These are phyloP conservation scores for Euclidium syriacum DNA, from an alignment of 345 rosid species.

Conservation along the genomic window DNA sequence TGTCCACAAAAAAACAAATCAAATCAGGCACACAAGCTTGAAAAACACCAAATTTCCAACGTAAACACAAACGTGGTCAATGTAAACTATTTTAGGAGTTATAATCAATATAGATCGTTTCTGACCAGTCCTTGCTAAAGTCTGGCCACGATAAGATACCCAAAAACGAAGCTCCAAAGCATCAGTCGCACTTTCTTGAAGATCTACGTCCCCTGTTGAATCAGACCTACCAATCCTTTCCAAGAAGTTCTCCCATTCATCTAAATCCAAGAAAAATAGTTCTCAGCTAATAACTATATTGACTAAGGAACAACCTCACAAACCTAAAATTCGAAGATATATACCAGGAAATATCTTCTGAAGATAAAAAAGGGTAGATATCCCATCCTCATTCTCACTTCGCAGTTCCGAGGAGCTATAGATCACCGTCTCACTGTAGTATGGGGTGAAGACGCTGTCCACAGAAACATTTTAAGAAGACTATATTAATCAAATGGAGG, in stretches of 20 bases:
- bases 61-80: neutral
- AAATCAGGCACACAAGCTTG: constrained; percentile 10
- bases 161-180: constrained; percentile 96
- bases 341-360: constrained; percentile 98
- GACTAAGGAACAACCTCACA: constrained; percentile 4
- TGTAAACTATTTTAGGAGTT: neutral
- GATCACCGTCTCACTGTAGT: constrained; percentile 98
- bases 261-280: constrained; percentile 33
- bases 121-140: constrained; percentile 94
- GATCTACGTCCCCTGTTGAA: constrained; percentile 64
- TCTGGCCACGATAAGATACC: constrained; percentile 97
- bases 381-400: constrained; percentile 96
- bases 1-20: constrained; percentile 22
- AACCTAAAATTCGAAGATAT: constrained; percentile 4
- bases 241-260: constrained; percentile 99
- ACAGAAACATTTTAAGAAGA: constrained; percentile 7
- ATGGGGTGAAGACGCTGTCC: constrained; percentile 92
- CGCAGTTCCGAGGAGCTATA: constrained; percentile 88
- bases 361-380: constrained; percentile 93
- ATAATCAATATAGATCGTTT: constrained; percentile 6
- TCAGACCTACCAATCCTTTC: constrained; percentile 79
- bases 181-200: constrained; percentile 70
- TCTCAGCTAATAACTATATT: constrained; percentile 7
- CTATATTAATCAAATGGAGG: neutral
- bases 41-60: constrained; percentile 9